These are phyloP conservation scores for Colletotrichum sp. DNA, from an alignment of 2,329 filamentous ascomycete species.

Conservation along the genomic window DNA sequence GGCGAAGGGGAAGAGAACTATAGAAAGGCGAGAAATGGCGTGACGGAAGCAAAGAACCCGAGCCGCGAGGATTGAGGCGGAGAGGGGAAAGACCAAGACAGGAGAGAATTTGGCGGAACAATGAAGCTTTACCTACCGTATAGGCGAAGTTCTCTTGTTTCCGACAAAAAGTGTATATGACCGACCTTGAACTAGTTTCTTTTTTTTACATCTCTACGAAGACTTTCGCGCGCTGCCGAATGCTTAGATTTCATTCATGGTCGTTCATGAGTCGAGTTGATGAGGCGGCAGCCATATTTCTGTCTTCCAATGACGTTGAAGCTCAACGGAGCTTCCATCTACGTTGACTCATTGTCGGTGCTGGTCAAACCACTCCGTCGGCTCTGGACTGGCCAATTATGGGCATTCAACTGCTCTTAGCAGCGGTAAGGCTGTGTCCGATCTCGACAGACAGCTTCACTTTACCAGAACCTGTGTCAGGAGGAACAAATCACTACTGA, in stretches of 20 bases:
- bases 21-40: conserved; percentile 1
- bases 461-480: background rate
- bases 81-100: conserved; percentile 1
- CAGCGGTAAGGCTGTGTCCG: background rate
- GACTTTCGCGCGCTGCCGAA: conserved; percentile 19
- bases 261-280: background rate
- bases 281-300: background rate
- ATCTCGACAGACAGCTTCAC: background rate
- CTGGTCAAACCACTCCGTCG: background rate
- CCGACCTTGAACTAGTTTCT: conserved; percentile 25
- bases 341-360: background rate
- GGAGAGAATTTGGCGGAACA: conserved; percentile 14
- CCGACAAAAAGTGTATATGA: conserved; percentile 33
- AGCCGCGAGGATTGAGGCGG: conserved; percentile 7
- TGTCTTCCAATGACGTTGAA: background rate
- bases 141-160: background rate
- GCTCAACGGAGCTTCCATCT: background rate
- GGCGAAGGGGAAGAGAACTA: background rate
- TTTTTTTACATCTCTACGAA: conserved; percentile 26
- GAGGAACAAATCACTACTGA: background rate
- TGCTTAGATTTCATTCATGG: conserved; percentile 10
- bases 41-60: conserved; percentile 13
- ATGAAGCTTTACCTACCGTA: conserved; percentile 3
- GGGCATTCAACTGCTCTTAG: background rate
- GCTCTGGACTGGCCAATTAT: background rate